Percentiles rank a stretch among this genome's conserved stretches.
Evolutionary conservation across 2,329 filamentous ascomycete genomes (phyloP).

Genomic region (Coniosporium tulheliwenetii): DNA sequence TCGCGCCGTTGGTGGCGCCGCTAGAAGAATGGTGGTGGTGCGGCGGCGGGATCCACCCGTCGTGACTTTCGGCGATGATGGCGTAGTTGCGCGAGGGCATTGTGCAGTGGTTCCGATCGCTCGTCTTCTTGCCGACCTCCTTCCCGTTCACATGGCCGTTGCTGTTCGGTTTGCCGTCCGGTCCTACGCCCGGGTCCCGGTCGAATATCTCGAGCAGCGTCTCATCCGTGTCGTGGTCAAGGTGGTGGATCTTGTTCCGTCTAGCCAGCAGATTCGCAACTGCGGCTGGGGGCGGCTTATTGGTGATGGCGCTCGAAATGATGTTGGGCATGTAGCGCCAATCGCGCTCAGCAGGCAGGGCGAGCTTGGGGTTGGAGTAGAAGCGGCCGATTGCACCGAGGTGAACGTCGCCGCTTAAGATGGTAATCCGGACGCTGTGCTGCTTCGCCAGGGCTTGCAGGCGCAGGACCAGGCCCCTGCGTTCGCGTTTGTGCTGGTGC

Average conservation of each 20-base stretch:
- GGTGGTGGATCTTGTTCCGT: slow-evolving; percentile 50
- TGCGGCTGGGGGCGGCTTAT: slow-evolving; percentile 49
- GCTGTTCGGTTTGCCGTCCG: slow-evolving; percentile 14
- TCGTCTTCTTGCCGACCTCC: slow-evolving; percentile 41
- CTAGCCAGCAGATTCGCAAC: slow-evolving; percentile 48
- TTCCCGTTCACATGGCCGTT: too few species aligned
- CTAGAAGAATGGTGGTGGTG: slow-evolving; percentile 1
- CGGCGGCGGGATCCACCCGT: slow-evolving; percentile 10
- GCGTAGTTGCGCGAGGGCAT: slow-evolving; percentile 59
- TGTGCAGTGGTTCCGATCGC: slow-evolving; percentile 64
- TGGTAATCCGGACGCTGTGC: slow-evolving; percentile 42
- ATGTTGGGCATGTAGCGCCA: slow-evolving; percentile 50
- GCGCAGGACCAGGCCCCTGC: slow-evolving; percentile 53
- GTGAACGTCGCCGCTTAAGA: slow-evolving; percentile 50
- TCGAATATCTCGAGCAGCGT: slow-evolving; percentile 48
- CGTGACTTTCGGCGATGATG: slow-evolving; percentile 38
- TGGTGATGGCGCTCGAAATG: slow-evolving; percentile 49
- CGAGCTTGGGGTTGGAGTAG: slow-evolving; percentile 43
- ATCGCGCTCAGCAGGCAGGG: slow-evolving; percentile 40
- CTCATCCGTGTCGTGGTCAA: slow-evolving; percentile 47
- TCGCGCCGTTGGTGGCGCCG: slow-evolving; percentile 5
- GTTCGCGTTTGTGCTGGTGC: slow-evolving; percentile 78
- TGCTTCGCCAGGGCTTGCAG: slow-evolving; percentile 43
- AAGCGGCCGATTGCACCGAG: slow-evolving; percentile 48
- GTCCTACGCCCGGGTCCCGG: slow-evolving; percentile 33